Evolutionary conservation across 140 eudicot genomes (phyloP).

Genomic region (Anethum foeniculum): DNA sequence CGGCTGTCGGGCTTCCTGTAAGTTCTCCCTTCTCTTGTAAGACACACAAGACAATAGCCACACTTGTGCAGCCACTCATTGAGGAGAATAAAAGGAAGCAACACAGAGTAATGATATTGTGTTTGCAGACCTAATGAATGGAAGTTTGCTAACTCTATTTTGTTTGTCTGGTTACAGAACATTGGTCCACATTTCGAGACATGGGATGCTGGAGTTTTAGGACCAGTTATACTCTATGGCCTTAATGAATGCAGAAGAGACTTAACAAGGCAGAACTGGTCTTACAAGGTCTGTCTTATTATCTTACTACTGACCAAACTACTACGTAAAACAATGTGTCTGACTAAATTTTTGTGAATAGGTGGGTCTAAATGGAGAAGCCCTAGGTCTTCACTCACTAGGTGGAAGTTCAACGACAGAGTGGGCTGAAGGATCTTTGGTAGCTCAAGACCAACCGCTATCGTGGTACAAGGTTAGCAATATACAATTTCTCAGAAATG

Average conservation of each 20-base stretch:
- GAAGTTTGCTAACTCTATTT: background rate
- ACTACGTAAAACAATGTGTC: background rate
- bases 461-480: conserved; percentile 79
- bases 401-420: conserved; percentile 78
- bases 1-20: conserved; percentile 96
- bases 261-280: conserved; percentile 95
- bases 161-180: conserved; percentile 31
- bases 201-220: conserved; percentile 94
- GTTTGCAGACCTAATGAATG: background rate
- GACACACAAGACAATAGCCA: background rate
- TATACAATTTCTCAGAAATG: background rate
- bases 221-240: conserved; percentile 75
- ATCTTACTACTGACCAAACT: background rate
- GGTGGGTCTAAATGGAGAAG: conserved; percentile 88
- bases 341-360: conserved; percentile 19
- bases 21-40: conserved; percentile 14
- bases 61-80: background rate
- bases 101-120: background rate
- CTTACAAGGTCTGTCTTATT: conserved; percentile 66
- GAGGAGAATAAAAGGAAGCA: background rate
- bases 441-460: conserved; percentile 62
- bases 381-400: conserved; percentile 70
- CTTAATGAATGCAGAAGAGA: conserved; percentile 73
- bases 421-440: conserved; percentile 66
- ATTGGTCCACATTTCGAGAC: conserved; percentile 85